A percentile compares a stretch with the other conserved stretches of the same genome.
Conservation (phyloP, 106 monocot species). For the Xerophyta viscosa region DNA sequence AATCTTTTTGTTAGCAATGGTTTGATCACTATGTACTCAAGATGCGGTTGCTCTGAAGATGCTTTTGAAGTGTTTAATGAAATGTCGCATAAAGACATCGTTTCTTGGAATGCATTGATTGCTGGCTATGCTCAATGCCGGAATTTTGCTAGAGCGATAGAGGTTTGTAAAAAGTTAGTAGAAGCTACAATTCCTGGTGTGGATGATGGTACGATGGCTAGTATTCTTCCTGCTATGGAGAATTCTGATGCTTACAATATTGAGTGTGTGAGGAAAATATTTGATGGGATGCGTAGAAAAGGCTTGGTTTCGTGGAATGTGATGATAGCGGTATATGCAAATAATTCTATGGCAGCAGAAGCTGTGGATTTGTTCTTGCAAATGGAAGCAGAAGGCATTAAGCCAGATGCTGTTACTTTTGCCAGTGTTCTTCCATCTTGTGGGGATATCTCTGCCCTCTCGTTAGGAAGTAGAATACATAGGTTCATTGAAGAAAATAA, state of each 20-base stretch:
- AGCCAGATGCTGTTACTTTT: constrained; percentile 59
- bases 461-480: constrained; percentile 50
- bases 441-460: constrained; percentile 58
- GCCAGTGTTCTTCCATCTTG: constrained; percentile 74
- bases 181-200: constrained; percentile 14
- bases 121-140: constrained; percentile 48
- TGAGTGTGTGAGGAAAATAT: constrained; percentile 31
- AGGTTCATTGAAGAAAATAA: constrained; percentile 24
- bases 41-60: constrained; percentile 3
- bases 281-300: constrained; percentile 48
- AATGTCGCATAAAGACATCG: constrained; percentile 55
- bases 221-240: constrained; percentile 45
- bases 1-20: constrained; percentile 64
- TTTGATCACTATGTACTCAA: constrained; percentile 46
- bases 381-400: constrained; percentile 43
- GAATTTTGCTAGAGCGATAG: constrained; percentile 22
- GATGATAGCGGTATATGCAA: constrained; percentile 72
- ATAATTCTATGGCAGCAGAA: constrained; percentile 44
- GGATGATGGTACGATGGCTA: constrained; percentile 82
- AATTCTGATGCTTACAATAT: constrained; percentile 18
- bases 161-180: constrained; percentile 42
- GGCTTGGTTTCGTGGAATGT: constrained; percentile 78
- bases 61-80: constrained; percentile 39
- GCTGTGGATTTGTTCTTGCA: constrained; percentile 50
- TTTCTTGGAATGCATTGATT: constrained; percentile 81